Base-by-base conservation (phyloP, 2,329 filamentous ascomycete genomes). In the Sporothrix euskadiensis region DNA sequence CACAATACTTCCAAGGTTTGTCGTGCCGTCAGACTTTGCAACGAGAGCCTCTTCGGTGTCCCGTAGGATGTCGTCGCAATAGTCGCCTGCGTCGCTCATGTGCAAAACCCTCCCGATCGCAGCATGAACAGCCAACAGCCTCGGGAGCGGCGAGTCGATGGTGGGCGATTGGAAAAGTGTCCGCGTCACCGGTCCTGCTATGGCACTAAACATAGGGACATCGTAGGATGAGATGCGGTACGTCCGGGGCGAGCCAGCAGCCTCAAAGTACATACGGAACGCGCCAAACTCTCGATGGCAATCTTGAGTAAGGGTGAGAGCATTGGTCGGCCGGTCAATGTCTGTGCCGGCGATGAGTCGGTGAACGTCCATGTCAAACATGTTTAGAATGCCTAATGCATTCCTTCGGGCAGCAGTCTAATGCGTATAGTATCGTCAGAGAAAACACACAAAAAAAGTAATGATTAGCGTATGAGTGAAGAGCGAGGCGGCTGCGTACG, bases 321-420 rank as follows among this genome's bases (percentile, higher is more conserved):
- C 69, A 71, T 71, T 63, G 1, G 69, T 52, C 7, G 69, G 69
- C 69, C 69, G 69, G 56, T 71, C 69, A 35, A 71, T 71, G 54
- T 61, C 54, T 32, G 54, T 61, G 14, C 69, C 69, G n/a, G 32
- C 3, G 22, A 61, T 71, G 12, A 71, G 22, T 8, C 35, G 69
- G 52, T 61, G 69, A 19, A 71, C 69, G n/a, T 59, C 35, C 35
- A 71, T 30, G 32, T 71, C 69, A 47, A 71, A 59, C 69, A 71
- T 59, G 54, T 32, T 19, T 12, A 71, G 69, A n/a, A 71, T 71
- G 16, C 30, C 35, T 10, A 59, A 54, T 30, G 69, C 54, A 19
- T 59, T 71, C 54, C 47, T 59, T n/a, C 69, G 69, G 35, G 69
- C 69, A 59, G 69, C 54, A 59, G 9, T 32, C 69, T 71, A 9